Conservation (phyloP, 768 basidiomycete species). For the Obba rivulosa region DNA sequence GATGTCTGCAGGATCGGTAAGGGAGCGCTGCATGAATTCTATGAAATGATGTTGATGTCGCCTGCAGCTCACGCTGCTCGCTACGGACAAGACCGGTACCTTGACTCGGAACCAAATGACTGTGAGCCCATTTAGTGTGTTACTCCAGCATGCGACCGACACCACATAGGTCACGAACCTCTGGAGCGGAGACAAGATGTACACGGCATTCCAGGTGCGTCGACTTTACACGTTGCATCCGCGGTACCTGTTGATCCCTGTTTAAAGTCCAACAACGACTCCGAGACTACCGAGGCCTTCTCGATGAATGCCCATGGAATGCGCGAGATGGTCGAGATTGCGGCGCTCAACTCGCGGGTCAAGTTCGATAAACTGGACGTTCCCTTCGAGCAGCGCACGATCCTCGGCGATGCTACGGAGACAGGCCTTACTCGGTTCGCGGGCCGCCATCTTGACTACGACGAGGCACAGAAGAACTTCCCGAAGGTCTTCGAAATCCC, state of each 20-base stretch:
- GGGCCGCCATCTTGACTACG: constrained; percentile 54
- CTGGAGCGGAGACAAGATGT: constrained; percentile 62
- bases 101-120: constrained; percentile 72
- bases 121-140: constrained; percentile 16
- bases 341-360: constrained; percentile 61
- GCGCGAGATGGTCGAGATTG: constrained; percentile 59
- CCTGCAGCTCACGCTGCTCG: constrained; percentile 52
- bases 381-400: constrained; percentile 54
- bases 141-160: not conserved
- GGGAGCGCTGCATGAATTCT: not conserved
- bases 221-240: too few relatives aligned
- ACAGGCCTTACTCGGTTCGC: constrained; percentile 68
- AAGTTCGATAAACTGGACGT: constrained; percentile 64
- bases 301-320: constrained; percentile 51
- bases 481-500: constrained; percentile 70
- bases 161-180: constrained; percentile 48
- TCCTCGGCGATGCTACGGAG: constrained; percentile 72
- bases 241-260: not conserved
- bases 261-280: constrained; percentile 61
- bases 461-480: constrained; percentile 41
- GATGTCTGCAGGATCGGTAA: not conserved
- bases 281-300: constrained; percentile 45
- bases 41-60: constrained; percentile 4
- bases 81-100: constrained; percentile 71
- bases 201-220: constrained; percentile 53